Evolutionary conservation across 2,329 filamentous ascomycete genomes (phyloP), one percentile per base, ranked within the genome.

Genomic region (Didymella segeticola): DNA sequence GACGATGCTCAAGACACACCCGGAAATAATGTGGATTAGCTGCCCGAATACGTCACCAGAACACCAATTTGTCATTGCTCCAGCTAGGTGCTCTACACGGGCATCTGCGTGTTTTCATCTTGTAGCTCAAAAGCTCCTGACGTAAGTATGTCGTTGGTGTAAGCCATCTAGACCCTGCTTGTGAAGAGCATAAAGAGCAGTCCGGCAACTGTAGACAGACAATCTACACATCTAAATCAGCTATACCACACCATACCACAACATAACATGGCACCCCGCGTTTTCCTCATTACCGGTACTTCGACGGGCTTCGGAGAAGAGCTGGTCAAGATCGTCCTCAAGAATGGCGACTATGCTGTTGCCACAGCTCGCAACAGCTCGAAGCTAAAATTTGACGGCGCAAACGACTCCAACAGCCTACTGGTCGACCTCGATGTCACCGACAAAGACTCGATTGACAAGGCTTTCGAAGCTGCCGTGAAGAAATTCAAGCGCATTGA

Each of bases 401-500:
- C 75, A 2, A 76, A 75, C 30, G 73, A 79, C 27, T 72, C 77
- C 37, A 84, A 83, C 59, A 79, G 78, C 56, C 72, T 85, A 2
- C 62, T 80, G 2, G 58, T 80, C 2, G 76, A 80, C 12, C 77
- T 86, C 12, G 83, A 87, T 59, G 83, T 86, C 0, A 82, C 79
- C 0, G 68, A 72, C n/a, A 61, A 66, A 43, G 57, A 58, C 1
- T 79, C 81, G 2, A 79, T 84, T 47, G 67, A 78, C 26, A 70
- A 70, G 7, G 79, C 79, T 1, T 79, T 83, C 58, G 71, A 78
- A 7, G 68, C 71, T 15, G 77, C 78, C 0, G 47, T 79, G 20
- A 68, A 77, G 2, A 79, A 79, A 41, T 87, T 85, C 63, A 78
- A 79, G 15, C 79, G 81, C 7, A 70, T 88, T 37, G 83, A 87